Percentiles rank a stretch among this genome's conserved stretches.
phyloP scores from a whole-genome alignment of 495 filamentous ascomycete genomes.

The Tuber borchii region DNA sequence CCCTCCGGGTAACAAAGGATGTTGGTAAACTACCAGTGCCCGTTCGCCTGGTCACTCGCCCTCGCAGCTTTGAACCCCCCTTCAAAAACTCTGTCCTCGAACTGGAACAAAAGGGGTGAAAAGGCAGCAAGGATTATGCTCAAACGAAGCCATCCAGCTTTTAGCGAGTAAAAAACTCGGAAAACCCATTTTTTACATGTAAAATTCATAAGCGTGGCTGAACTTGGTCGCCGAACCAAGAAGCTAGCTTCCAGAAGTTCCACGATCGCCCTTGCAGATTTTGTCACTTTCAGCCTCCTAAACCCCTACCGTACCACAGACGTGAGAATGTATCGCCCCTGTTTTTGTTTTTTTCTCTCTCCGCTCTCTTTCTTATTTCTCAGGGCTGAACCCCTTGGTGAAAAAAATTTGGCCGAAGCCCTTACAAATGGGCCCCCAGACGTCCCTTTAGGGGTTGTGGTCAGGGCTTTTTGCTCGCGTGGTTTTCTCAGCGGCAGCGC shows the following conservation, averaged over 20 bases:
- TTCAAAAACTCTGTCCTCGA: not conserved
- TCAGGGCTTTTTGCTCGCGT: constrained; percentile 19
- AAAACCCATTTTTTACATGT: constrained; percentile 1
- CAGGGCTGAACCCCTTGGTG: constrained; percentile 1
- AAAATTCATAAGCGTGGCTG: constrained; percentile 11
- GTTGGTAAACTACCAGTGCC: not conserved
- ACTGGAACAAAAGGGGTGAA: not conserved
- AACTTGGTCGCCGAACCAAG: constrained; percentile 17
- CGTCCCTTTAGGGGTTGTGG: constrained; percentile 10
- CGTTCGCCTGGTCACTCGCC: not conserved
- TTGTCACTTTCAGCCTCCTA: constrained; percentile 21
- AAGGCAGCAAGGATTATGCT: not conserved
- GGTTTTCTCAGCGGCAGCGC: not conserved
- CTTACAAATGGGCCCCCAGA: not conserved
- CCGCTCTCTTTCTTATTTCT: not conserved
- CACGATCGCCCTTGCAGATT: constrained; percentile 34
- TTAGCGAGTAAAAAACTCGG: not conserved
- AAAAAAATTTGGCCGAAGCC: not conserved
- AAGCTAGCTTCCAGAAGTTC: constrained; percentile 27
- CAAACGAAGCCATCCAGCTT: not conserved
- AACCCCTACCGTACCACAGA: constrained; percentile 8
- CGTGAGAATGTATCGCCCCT: constrained; percentile 4
- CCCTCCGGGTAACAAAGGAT: constrained; percentile 5
- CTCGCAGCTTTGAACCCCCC: not conserved
- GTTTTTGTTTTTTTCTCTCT: constrained; percentile 13